Conservation (phyloP, 768 basidiomycete genomes). For the Leccinum aurantiacum region DNA sequence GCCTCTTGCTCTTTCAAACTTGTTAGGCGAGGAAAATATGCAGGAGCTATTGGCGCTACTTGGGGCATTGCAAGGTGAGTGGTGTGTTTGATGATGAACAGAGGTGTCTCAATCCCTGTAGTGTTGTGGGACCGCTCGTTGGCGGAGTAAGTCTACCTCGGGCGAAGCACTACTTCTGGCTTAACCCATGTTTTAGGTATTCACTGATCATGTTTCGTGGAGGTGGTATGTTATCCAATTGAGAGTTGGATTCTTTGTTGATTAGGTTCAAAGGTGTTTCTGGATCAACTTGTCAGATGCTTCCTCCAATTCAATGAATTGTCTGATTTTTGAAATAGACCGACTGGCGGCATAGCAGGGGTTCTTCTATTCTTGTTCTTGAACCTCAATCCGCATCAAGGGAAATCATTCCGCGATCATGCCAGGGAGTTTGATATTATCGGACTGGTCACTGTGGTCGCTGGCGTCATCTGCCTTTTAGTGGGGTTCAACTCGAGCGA, state of each 20-base stretch:
- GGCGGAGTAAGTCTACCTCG: slow-evolving; percentile 31
- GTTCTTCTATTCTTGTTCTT: slow-evolving; percentile 35
- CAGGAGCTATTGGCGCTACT: slow-evolving; percentile 37
- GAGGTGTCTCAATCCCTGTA: slow-evolving; percentile 7
- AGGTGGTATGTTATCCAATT: slow-evolving; percentile 34
- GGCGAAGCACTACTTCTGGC: background rate
- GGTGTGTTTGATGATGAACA: background rate
- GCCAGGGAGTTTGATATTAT: slow-evolving; percentile 39
- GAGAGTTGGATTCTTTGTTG: background rate
- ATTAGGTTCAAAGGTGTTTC: slow-evolving; percentile 33
- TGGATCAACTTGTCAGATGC: slow-evolving; percentile 35
- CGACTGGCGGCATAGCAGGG: slow-evolving; percentile 37
- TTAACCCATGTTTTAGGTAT: slow-evolving; percentile 18
- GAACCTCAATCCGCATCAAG: slow-evolving; percentile 36
- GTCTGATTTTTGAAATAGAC: slow-evolving; percentile 22
- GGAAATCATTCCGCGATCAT: slow-evolving; percentile 33
- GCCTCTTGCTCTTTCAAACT: background rate
- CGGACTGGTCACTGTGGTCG: slow-evolving; percentile 37
- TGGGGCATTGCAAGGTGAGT: slow-evolving; percentile 42
- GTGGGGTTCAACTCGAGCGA: slow-evolving; percentile 40
- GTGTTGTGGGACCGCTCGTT: slow-evolving; percentile 44
- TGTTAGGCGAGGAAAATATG: slow-evolving; percentile 40
- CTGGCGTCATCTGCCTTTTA: slow-evolving; percentile 38
- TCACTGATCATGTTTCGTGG: slow-evolving; percentile 40
- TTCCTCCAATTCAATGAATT: background rate